Base-by-base conservation (phyloP, 495 filamentous ascomycete genomes). In the Penicillium dipodomyicola region DNA sequence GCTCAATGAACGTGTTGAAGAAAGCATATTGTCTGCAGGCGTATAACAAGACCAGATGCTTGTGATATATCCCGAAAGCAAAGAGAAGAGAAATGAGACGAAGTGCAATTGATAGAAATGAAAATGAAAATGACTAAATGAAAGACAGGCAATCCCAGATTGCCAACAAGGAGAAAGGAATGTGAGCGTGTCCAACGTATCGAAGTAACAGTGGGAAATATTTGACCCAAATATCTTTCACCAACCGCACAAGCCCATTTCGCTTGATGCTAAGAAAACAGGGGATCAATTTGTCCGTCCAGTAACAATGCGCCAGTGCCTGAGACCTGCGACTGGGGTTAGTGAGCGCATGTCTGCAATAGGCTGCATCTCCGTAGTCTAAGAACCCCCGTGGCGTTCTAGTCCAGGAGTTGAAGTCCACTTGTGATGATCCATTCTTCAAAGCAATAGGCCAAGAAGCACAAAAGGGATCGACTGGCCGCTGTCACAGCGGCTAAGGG, bases 101-200 rank as follows among this genome's bases (percentile, higher is more conserved):
- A 49, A 58, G 25, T 23, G 48, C 32, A 53, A 43, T 44, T 47
- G 20, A 44, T 49, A 42, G 25, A 42, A 39, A 55, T 60, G 3
- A 58, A 57, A 60, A n/a, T n/a, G n/a, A 30, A 58, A 57, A 50
- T 49, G 43, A 37, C 30, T 53, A 45, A 62, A 49, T 17, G 54
- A 56, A 49, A 41, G 60, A 32, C 54, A 47, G 59, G 64, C 60
- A 65, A 65, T 63, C 23, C 50, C 56, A 41, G 58, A 66, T 60
- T 49, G 60, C 58, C 61, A 61, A 61, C 58, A 62, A 62, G 52
- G 56, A 62, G 61, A 66, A 66, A 58, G 57, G 65, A 64, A 64
- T 62, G 66, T 52, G 54, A 57, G 57, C 47, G 57, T 62, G 58
- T 54, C 59, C 42, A 59, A 61, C 60, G 52, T 60, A 12, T 49